phyloP scores from a whole-genome alignment of 2,329 filamentous ascomycete genomes.

The Talaromyces piceae region DNA sequence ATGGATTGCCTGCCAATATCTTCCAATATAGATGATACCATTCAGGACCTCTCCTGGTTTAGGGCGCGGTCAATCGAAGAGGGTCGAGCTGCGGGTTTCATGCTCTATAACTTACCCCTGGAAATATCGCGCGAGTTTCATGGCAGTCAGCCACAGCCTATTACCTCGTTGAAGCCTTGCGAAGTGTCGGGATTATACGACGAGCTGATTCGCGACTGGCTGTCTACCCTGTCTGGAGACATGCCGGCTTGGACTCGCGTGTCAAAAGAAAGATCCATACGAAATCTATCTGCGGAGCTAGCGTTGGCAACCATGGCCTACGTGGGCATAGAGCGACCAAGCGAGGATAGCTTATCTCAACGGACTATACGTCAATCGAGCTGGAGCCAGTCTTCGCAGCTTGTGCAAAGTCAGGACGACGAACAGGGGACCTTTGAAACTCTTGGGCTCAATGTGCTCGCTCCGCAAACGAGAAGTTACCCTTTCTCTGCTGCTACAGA shows the following conservation, averaged over 20 bases:
- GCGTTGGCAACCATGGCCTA: slow-evolving; percentile 25
- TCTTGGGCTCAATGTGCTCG: slow-evolving; percentile 5
- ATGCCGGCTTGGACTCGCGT: slow-evolving; percentile 32
- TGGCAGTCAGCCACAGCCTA: slow-evolving; percentile 2
- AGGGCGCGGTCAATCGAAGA: slow-evolving; percentile 14
- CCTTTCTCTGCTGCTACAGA: neutral
- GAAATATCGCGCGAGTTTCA: neutral
- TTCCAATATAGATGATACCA: slow-evolving; percentile 31
- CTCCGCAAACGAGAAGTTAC: neutral
- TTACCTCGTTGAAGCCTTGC: slow-evolving; percentile 7
- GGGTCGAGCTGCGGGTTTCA: slow-evolving; percentile 6
- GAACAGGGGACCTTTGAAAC: neutral
- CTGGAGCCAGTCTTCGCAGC: neutral
- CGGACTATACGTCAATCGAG: neutral
- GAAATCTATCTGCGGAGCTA: slow-evolving; percentile 30
- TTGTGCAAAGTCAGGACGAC: neutral
- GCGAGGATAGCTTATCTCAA: neutral
- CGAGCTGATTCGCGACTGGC: slow-evolving; percentile 29
- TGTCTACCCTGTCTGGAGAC: slow-evolving; percentile 24
- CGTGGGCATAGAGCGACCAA: slow-evolving; percentile 9
- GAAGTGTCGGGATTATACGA: slow-evolving; percentile 28
- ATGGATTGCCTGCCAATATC: slow-evolving; percentile 19
- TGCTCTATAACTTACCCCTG: slow-evolving; percentile 17
- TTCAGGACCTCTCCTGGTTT: slow-evolving; percentile 22
- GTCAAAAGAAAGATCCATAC: slow-evolving; percentile 31